These are phyloP conservation scores for Trichoderma aggressivum DNA, from an alignment of 2,329 filamentous ascomycete genomes.

Conservation along the genomic window DNA sequence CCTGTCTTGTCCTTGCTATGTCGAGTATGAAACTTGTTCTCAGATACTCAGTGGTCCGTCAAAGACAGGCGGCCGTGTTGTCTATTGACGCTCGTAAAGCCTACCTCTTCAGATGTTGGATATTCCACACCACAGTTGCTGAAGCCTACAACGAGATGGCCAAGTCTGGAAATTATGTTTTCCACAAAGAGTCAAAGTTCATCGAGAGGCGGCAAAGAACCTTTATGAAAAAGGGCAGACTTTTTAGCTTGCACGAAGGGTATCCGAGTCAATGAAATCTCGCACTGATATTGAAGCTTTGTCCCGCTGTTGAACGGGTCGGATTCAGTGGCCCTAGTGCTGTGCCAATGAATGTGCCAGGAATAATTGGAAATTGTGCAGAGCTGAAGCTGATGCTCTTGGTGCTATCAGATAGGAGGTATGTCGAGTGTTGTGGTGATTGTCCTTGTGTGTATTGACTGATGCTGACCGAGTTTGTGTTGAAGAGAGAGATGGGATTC, in stretches of 20 bases:
- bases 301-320: neutral
- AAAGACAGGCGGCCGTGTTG: neutral
- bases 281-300: neutral
- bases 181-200: neutral
- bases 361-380: neutral
- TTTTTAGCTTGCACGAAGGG: neutral
- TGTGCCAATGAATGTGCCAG: neutral
- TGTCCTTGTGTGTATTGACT: neutral
- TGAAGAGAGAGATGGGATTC: neutral
- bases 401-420: neutral
- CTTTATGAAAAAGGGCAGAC: neutral
- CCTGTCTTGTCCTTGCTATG: neutral
- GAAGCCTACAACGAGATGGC: neutral
- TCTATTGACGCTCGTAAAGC: neutral
- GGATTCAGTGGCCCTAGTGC: neutral
- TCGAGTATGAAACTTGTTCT: neutral
- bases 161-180: neutral
- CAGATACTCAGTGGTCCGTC: neutral
- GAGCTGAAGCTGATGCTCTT: neutral
- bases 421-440: neutral
- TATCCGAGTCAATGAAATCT: neutral
- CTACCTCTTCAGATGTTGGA: neutral
- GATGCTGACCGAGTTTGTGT: neutral
- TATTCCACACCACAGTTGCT: neutral
- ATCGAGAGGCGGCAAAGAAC: neutral